Evolutionary conservation across 768 basidiomycete genomes (phyloP).

Genomic region (Suillus clintonianus): DNA sequence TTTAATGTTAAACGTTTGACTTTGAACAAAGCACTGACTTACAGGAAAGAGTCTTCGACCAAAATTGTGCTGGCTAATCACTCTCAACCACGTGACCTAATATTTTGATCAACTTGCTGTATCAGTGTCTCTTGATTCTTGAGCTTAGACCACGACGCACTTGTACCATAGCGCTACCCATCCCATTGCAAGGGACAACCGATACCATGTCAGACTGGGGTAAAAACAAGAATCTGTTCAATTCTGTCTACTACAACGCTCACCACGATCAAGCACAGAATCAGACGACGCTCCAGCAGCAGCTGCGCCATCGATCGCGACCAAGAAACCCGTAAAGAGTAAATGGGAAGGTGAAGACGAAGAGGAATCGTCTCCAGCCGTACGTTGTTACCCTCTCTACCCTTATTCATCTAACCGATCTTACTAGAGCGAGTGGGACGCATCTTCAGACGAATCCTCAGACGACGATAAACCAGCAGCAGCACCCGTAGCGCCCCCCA

Average conservation of each 20-base stretch:
- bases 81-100: background rate
- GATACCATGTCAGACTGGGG: conserved; percentile 50
- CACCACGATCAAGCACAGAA: conserved; percentile 34
- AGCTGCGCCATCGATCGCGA: conserved; percentile 18
- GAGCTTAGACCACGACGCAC: background rate
- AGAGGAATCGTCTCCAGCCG: conserved; percentile 76
- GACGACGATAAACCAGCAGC: conserved; percentile 45
- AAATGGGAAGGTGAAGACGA: conserved; percentile 95
- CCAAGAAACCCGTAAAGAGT: conserved; percentile 40
- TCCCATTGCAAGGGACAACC: background rate
- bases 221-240: conserved; percentile 21
- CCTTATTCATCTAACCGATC: background rate
- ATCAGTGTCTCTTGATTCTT: too few species aligned
- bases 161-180: conserved; percentile 2
- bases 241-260: conserved; percentile 11
- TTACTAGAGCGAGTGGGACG: conserved; percentile 93
- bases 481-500: conserved; percentile 63
- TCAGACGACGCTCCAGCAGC: conserved; percentile 37
- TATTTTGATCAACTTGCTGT: conserved; percentile 1
- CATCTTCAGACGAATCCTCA: conserved; percentile 64
- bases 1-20: too few species aligned
- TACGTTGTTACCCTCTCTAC: conserved; percentile 36
- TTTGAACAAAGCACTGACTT: too few species aligned
- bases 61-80: too few species aligned
- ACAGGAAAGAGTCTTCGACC: too few species aligned